Evolutionary conservation across 352 stramenopile genomes (phyloP).

Genomic region (Pythium dissimile): DNA sequence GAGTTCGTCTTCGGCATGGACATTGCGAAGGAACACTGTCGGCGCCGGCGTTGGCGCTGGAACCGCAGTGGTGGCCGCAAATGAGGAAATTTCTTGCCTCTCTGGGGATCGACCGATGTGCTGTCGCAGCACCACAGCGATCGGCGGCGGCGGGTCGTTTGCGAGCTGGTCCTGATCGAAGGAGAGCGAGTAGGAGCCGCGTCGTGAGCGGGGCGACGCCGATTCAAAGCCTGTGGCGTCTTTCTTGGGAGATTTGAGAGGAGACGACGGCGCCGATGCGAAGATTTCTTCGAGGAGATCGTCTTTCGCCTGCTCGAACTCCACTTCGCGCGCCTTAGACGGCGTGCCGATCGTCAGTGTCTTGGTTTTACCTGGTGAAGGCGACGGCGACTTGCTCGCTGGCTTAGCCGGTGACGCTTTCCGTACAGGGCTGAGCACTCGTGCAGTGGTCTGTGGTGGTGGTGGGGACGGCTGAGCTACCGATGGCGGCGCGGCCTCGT

Average conservation of each 20-base stretch:
- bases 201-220: conserved; percentile 17
- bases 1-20: conserved; percentile 16
- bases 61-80: neutral
- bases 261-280: conserved; percentile 17
- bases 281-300: conserved; percentile 62
- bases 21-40: conserved; percentile 14
- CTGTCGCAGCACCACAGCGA: neutral
- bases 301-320: conserved; percentile 72
- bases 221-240: neutral
- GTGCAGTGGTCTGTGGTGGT: neutral
- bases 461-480: neutral
- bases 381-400: neutral
- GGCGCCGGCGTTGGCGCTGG: neutral
- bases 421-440: neutral
- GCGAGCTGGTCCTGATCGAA: conserved; percentile 33
- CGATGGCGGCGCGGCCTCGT: neutral
- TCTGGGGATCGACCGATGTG: conserved; percentile 6
- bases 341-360: conserved; percentile 27
- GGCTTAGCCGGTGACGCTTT: conserved; percentile 1
- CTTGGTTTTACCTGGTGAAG: conserved; percentile 35
- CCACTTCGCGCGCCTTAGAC: conserved; percentile 44
- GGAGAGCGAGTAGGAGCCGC: conserved; percentile 48
- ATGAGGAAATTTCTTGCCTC: neutral
- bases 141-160: neutral
- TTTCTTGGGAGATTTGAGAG: neutral